Evolutionary conservation across 2,329 filamentous ascomycete species (phyloP), one percentile per base, ranked within the genome.

Genomic region (Exophiala dermatitidis): DNA sequence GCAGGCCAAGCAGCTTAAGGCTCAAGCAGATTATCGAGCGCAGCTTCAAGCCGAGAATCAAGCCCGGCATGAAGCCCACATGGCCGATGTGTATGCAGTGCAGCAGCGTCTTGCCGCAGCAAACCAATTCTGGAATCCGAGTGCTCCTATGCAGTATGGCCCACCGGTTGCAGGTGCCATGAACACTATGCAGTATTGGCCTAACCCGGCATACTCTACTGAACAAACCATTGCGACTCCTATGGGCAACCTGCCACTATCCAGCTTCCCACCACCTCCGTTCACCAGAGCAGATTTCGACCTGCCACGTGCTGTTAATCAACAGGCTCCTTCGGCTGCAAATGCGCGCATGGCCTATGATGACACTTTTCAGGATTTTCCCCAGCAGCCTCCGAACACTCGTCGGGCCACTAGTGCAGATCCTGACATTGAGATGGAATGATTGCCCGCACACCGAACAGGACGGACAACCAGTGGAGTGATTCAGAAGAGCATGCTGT

Each of bases 361-460:
- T 29, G 52, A 54, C 34, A 51, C 52, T 9, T 56, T 52, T 30
- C 38, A 43, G 9, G 33, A 40, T 30, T 44, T 48, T 41, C 9
- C 26, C 12, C 31, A 32, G n/a, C 26, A 8, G n/a, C 7, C 19
- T 9, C 6, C 41, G 7, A 33, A 32, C 26, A 8, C 6, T 43
- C 37, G 30, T 33, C 37, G 44, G 8, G 44, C 50, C 8, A 10
- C 9, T 10, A 50, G 48, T 26, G 4, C 44, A 9, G 48, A 50
- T 36, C 44, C 44, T 29, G 44, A 46, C 31, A 12, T 12, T 31
- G 7, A 33, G 10, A 46, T 46, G 44, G 10, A 28, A 3, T 33
- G 30, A 46, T 6, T 6, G 33, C 2, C 6, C 5, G 33, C 33
- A 34, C 10, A 34, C 33, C 5, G 33, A 6, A 34, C 33, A 19